Base-by-base conservation (phyloP, 305 asterid species). In the Fraxinus sp. region DNA sequence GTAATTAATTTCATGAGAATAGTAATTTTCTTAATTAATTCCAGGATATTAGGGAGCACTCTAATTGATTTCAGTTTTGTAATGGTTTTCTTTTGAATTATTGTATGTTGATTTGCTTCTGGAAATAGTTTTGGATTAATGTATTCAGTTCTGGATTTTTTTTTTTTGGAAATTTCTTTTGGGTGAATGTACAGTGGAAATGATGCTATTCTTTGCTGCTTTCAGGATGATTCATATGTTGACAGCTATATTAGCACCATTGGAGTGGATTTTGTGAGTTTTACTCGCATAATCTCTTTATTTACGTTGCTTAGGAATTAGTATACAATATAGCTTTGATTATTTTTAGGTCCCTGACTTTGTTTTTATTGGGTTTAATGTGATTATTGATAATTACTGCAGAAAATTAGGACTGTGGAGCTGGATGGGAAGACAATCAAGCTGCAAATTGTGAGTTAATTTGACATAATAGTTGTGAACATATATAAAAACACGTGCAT, bases 181-280 rank as follows among this genome's bases (percentile, higher is more conserved):
- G 13, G 11, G 20, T 5, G 57, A 44, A 57, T 71, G 6, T 55
- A 8, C 5, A 28, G 39, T 7, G 46, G 66, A 70, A 55, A 20
- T 83, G 28, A 84, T 64, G 32, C 35, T 66, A 10, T 76, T 55
- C n/a, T 75, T 66, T 81, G 87, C 62, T 86, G 84, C 26, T 87
- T 91, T 11, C 90, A 94, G 98, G 98, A 94, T 87, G 98, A 93
- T 85, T 90, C 98, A 3, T 94, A 94, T 83, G 98, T 94, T 80
- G 98, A 94, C 92, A 94, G 98, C 85, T 94, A 94, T 90, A 94
- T 94, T 77, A 94, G 97, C 93, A 93, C 98, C 76, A 94, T 94
- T 70, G 97, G 98, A 85, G 98, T 94, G 83, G 98, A 94, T 90
- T 94, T 94, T 73, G 97, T 94, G 86, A 90, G 95, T 84, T 41